These are phyloP conservation scores for Phytopythium vexans DNA, from an alignment of 352 stramenopile genomes.

Conservation along the genomic window DNA sequence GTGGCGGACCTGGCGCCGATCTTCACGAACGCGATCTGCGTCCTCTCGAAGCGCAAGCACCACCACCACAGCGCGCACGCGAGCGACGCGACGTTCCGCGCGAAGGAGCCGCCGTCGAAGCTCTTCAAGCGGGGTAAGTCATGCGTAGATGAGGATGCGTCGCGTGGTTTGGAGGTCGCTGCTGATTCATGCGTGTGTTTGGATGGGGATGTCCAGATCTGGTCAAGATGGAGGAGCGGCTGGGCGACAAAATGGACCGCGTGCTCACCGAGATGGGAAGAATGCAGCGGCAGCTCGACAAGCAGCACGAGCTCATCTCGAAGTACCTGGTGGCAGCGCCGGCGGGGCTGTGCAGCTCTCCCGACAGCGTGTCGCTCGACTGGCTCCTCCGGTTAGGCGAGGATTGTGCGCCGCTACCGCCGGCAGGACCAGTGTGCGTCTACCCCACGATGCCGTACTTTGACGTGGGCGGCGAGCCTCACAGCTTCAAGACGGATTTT, in stretches of 20 bases:
- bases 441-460: constrained; percentile 46
- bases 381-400: constrained; percentile 66
- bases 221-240: constrained; percentile 50
- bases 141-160: background rate
- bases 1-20: constrained; percentile 71
- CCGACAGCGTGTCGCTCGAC: constrained; percentile 45
- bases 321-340: constrained; percentile 33
- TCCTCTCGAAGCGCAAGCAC: constrained; percentile 85
- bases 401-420: constrained; percentile 25
- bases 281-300: constrained; percentile 57
- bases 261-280: constrained; percentile 49
- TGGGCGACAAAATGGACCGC: constrained; percentile 48
- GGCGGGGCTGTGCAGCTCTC: constrained; percentile 13
- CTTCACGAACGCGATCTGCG: constrained; percentile 85
- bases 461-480: constrained; percentile 39
- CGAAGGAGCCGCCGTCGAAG: constrained; percentile 56
- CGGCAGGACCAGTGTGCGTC: constrained; percentile 8
- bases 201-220: constrained; percentile 35
- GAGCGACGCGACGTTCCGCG: constrained; percentile 38
- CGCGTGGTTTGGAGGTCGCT: background rate
- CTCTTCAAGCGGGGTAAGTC: constrained; percentile 54
- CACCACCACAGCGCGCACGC: constrained; percentile 29
- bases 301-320: constrained; percentile 56
- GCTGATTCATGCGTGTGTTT: constrained; percentile 1
- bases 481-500: constrained; percentile 1